Evolutionary conservation across 768 basidiomycete genomes (phyloP).

Genomic region (Boletus speciosus): DNA sequence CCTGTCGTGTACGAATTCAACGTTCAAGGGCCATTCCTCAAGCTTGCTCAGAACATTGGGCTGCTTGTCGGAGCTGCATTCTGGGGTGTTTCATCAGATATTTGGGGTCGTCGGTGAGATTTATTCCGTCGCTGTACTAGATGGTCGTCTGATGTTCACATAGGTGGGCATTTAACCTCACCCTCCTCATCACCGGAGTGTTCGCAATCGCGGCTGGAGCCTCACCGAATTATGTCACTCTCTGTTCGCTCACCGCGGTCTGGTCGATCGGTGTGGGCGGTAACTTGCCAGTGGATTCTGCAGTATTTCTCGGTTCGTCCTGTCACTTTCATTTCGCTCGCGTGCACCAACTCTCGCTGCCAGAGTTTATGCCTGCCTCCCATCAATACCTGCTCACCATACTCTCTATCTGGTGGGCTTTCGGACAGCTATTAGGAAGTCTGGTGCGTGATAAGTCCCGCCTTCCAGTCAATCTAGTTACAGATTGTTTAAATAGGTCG

Average conservation of each 20-base stretch:
- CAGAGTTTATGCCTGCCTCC: constrained; percentile 66
- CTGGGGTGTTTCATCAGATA: constrained; percentile 65
- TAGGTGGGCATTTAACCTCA: constrained; percentile 68
- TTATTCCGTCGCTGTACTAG: background rate
- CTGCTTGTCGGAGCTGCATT: constrained; percentile 65
- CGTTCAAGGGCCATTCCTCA: constrained; percentile 58
- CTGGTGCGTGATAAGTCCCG: constrained; percentile 27
- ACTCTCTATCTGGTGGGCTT: constrained; percentile 77
- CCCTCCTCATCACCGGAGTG: constrained; percentile 60
- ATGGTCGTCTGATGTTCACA: constrained; percentile 5
- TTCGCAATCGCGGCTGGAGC: constrained; percentile 65
- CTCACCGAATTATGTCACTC: constrained; percentile 47
- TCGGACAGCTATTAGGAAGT: constrained; percentile 65
- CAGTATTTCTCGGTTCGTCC: constrained; percentile 64
- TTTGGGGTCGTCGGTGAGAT: constrained; percentile 64
- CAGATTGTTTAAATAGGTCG: constrained; percentile 40
- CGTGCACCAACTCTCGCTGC: background rate
- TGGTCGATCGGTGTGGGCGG: constrained; percentile 73
- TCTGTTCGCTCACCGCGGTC: constrained; percentile 51
- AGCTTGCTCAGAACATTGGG: constrained; percentile 70
- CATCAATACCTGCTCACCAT: constrained; percentile 76
- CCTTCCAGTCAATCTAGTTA: background rate
- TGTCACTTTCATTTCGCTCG: background rate
- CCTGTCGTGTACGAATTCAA: constrained; percentile 65
- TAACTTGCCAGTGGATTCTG: constrained; percentile 71